Evolutionary conservation across 352 stramenopile genomes (phyloP).

Genomic region (Phytophthora cactorum): DNA sequence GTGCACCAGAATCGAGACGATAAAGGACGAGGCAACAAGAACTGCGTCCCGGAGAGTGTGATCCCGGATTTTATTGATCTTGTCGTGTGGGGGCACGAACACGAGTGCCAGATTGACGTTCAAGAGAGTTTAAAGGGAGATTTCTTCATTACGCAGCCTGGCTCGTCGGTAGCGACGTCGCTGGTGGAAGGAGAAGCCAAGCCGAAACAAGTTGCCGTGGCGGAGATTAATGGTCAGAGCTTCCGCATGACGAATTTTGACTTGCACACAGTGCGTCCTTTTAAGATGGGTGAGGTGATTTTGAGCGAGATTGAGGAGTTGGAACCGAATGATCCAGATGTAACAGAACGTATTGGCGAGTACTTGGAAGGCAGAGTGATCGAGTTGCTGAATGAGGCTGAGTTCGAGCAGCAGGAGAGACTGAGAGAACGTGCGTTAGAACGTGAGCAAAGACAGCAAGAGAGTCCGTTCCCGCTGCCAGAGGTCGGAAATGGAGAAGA

Average conservation of each 20-base stretch:
- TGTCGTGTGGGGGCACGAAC: constrained; percentile 98
- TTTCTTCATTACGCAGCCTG: constrained; percentile 97
- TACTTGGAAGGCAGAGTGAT: constrained; percentile 69
- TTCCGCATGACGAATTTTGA: constrained; percentile 90
- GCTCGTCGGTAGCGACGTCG: constrained; percentile 96
- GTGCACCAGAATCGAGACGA: constrained; percentile 99
- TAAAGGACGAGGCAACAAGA: constrained; percentile 92
- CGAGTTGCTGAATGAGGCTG: constrained; percentile 71
- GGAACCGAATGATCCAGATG: constrained; percentile 91
- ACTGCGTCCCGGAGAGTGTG: constrained; percentile 97
- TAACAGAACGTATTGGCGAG: constrained; percentile 72
- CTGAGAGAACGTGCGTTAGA: constrained; percentile 19
- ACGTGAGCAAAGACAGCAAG: constrained; percentile 37
- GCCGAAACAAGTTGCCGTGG: constrained; percentile 87
- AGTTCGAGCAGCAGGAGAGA: constrained; percentile 46
- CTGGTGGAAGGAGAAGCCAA: constrained; percentile 90
- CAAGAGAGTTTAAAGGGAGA: constrained; percentile 95
- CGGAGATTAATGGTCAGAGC: constrained; percentile 89
- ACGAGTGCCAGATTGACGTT: constrained; percentile 96
- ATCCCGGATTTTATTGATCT: constrained; percentile 99
- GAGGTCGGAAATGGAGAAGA: constrained; percentile 15
- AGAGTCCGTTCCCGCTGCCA: constrained; percentile 40
- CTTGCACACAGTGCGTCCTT: constrained; percentile 93
- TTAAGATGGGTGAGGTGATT: constrained; percentile 93
- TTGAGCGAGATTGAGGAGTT: constrained; percentile 88